Conservation (phyloP, 176 grass and related monocot species). For the Triticum dicoccoides region DNA sequence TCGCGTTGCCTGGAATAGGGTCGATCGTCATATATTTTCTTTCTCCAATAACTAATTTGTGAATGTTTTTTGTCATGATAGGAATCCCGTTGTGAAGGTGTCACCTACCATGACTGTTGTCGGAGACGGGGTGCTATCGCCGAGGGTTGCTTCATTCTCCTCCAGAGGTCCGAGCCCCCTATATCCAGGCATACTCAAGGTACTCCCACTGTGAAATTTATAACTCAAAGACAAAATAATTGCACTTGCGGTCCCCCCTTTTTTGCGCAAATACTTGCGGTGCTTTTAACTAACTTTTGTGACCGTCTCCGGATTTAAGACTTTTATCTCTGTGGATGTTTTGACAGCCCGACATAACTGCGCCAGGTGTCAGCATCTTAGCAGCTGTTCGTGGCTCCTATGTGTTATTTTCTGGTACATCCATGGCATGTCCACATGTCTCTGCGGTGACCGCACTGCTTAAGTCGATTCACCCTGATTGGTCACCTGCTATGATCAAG, state of each 20-base stretch:
- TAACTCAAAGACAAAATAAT: not conserved
- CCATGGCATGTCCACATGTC: constrained; percentile 41
- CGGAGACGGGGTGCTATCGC: not conserved
- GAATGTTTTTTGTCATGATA: not conserved
- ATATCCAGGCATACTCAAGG: not conserved
- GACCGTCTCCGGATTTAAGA: not conserved
- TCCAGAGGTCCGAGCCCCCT: not conserved
- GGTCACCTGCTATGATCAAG: constrained; percentile 54
- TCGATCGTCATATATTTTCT: not conserved
- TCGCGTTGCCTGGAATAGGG: not conserved
- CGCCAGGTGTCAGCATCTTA: not conserved
- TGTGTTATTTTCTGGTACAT: not conserved
- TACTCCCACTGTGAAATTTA: not conserved
- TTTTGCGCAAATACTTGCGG: no score
- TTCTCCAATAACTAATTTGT: not conserved
- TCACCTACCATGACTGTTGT: not conserved
- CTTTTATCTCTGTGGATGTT: not conserved
- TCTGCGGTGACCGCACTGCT: not conserved
- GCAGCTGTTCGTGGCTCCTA: not conserved
- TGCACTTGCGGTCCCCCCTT: not conserved
- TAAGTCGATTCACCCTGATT: not conserved
- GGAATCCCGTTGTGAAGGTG: not conserved
- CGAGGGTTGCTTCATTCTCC: not conserved
- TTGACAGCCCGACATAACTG: not conserved
- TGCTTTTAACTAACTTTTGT: not conserved